phyloP scores from a whole-genome alignment of 495 filamentous ascomycete genomes.

The Aspergillus taichungensis region DNA sequence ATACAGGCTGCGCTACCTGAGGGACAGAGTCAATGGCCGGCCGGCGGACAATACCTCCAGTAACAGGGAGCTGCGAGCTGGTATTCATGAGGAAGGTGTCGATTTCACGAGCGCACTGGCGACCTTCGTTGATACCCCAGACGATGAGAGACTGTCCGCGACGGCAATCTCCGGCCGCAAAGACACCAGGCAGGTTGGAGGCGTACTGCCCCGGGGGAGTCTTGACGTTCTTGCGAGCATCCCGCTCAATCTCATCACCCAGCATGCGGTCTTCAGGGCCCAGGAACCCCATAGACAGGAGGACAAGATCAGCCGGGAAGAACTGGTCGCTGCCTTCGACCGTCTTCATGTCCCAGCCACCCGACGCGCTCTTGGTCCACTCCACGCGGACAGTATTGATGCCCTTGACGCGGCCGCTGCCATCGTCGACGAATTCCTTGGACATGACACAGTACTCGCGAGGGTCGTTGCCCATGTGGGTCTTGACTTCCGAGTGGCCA shows the following conservation, averaged over 20 bases:
- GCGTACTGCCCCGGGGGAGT: conserved; percentile 81
- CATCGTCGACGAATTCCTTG: conserved; percentile 94
- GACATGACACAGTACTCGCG: conserved; percentile 99
- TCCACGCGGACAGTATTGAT: conserved; percentile 98
- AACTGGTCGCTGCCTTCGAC: conserved; percentile 90
- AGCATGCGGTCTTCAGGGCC: conserved; percentile 89
- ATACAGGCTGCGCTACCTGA: conserved; percentile 21
- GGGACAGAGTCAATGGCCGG: conserved; percentile 48
- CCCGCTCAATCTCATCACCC: conserved; percentile 81
- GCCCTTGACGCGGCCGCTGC: conserved; percentile 79
- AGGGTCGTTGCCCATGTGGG: conserved; percentile 94
- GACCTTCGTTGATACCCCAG: conserved; percentile 99
- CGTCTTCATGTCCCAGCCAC: conserved; percentile 99
- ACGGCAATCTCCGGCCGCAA: conserved; percentile 93
- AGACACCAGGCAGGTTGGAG: conserved; percentile 84
- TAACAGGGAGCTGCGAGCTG: conserved; percentile 77
- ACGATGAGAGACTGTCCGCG: conserved; percentile 96
- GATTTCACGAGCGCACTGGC: conserved; percentile 87
- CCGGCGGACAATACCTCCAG: conserved; percentile 87
- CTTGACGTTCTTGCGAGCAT: conserved; percentile 95
- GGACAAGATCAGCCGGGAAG: conserved; percentile 94
- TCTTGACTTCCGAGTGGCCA: conserved; percentile 92
- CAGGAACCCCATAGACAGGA: conserved; percentile 97
- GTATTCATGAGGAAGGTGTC: conserved; percentile 75
- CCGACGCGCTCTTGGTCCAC: conserved; percentile 83